Base-by-base conservation (phyloP, 148 eudicot genomes). In the Vaccinium myrtillus region DNA sequence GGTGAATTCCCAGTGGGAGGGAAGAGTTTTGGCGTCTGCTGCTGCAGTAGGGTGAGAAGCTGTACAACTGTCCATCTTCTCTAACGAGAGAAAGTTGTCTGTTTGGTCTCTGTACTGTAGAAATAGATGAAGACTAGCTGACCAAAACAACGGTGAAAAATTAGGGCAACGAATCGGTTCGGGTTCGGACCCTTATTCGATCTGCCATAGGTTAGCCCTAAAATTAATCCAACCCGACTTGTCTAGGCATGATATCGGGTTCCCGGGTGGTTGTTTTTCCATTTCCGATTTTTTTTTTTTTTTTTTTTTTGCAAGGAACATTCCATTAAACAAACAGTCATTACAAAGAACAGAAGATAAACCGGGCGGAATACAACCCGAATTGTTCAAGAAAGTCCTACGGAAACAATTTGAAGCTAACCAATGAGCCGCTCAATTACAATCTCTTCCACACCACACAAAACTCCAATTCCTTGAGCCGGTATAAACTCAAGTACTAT, bases 1-100 rank as follows among this genome's bases (percentile, higher is more conserved):
- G 81, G 77, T 87, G 85, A 92, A 92, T 16, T 91, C 90, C 95
- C 93, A 89, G 43, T 77, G 85, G 43, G 89, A 79, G 58, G 86
- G 65, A 56, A 84, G 85, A 77, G 59, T 77, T 80, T 84, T 84
- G 84, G 56, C 73, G 83, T 84, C 86, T 80, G 73, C 86, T 80
- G 73, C 82, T 39, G 82, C 49, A 18, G 32, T 69, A 43, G 46
- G 46, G 58, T 36, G 48, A 82, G 80, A 43, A 58, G 86, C 83
- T 25, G 82, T 8, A 70, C 65, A 16, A 8, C 12, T 23, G 15
- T 76, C 78, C 78, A 75, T 46, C 78, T 75, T 46, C 54, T 39
- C 15, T n/a, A 18, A 43, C 78, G 12, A 19, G 21, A 46, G 23
- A 75, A 6, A 32, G 1, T 14, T n/a, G 50, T 61, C 12, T 61